These are phyloP conservation scores for Stachybotrys chartarum DNA, from an alignment of 2,329 filamentous ascomycete genomes.

Conservation along the genomic window DNA sequence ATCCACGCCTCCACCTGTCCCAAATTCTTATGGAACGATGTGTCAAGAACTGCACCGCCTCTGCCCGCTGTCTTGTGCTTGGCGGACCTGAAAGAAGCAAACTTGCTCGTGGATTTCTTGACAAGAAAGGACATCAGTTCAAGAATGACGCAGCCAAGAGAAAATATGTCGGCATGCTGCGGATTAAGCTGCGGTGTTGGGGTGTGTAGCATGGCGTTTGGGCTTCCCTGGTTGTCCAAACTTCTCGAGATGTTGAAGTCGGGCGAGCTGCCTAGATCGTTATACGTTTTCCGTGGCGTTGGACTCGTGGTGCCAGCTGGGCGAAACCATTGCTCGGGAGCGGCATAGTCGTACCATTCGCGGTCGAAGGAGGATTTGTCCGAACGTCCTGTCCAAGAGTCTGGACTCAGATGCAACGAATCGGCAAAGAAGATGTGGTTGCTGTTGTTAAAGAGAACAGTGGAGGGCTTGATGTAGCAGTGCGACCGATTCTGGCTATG, in stretches of 20 bases:
- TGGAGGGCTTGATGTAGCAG: constrained; percentile 63
- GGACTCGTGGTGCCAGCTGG: constrained; percentile 26
- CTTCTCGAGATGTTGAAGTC: constrained; percentile 29
- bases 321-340: constrained; percentile 57
- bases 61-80: constrained; percentile 54
- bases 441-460: constrained; percentile 57
- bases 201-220: constrained; percentile 25
- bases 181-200: constrained; percentile 40
- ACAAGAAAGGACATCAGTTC: constrained; percentile 64
- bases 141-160: constrained; percentile 64
- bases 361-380: constrained; percentile 51
- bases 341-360: constrained; percentile 65
- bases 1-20: constrained; percentile 66
- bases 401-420: constrained; percentile 40
- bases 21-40: constrained; percentile 66
- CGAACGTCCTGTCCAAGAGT: constrained; percentile 31
- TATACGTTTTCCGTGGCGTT: constrained; percentile 21
- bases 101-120: constrained; percentile 59
- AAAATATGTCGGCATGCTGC: constrained; percentile 64
- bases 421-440: constrained; percentile 64
- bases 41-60: constrained; percentile 57
- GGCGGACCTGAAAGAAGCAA: constrained; percentile 57
- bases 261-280: constrained; percentile 24
- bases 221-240: constrained; percentile 13
- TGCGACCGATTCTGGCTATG: constrained; percentile 59